Evolutionary conservation across 2,329 filamentous ascomycete species (phyloP).

Genomic region (Stachybotrys echinatus): DNA sequence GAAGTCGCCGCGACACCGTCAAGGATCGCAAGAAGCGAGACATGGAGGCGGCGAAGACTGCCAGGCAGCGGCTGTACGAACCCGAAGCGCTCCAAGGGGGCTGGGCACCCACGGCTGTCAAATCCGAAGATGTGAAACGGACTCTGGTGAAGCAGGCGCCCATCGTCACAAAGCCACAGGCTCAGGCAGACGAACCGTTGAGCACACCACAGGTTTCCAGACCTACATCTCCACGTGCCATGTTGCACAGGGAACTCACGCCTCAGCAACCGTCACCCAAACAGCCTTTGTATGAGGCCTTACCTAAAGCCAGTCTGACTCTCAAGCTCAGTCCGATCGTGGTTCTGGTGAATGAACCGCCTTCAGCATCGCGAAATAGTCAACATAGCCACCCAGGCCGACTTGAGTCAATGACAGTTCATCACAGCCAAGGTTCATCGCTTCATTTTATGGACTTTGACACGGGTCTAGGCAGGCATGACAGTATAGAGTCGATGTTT

Average conservation of each 20-base stretch:
- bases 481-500: background rate
- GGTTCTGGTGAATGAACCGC: slow-evolving; percentile 4
- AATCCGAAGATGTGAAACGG: background rate
- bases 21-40: slow-evolving; percentile 34
- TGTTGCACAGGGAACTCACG: too few relatives aligned
- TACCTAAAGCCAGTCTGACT: background rate
- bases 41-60: slow-evolving; percentile 25
- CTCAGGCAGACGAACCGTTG: background rate
- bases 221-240: too few relatives aligned
- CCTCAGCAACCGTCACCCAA: too few relatives aligned
- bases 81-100: too few relatives aligned
- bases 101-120: too few relatives aligned
- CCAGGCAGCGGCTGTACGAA: slow-evolving; percentile 7
- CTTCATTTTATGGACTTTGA: background rate
- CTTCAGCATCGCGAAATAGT: background rate
- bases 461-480: background rate
- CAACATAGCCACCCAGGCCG: background rate
- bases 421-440: background rate
- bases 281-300: too few relatives aligned
- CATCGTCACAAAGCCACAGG: background rate
- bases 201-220: too few relatives aligned
- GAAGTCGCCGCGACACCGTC: slow-evolving; percentile 31
- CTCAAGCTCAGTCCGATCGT: slow-evolving; percentile 4
- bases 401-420: background rate
- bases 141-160: background rate